phyloP scores from a whole-genome alignment of 345 rosid species.

The Erodium maritimum region DNA sequence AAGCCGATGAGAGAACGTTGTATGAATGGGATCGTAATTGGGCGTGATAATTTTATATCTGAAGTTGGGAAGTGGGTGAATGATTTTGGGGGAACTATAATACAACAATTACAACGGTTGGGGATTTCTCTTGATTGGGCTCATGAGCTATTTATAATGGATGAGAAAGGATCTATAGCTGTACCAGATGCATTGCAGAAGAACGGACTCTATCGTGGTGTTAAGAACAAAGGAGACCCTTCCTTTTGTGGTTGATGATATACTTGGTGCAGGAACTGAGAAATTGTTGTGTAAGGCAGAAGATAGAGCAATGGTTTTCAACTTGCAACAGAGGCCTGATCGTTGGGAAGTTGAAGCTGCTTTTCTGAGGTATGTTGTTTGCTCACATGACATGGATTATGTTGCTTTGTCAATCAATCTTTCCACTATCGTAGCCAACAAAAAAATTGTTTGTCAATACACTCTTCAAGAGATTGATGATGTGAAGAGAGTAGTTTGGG shows the following conservation, averaged over 20 bases:
- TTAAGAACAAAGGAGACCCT: constrained; percentile 52
- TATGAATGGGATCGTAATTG: too few species aligned
- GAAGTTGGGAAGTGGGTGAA: too few species aligned
- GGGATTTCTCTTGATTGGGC: too few species aligned
- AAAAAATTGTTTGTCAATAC: constrained; percentile 70
- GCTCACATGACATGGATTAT: constrained; percentile 90
- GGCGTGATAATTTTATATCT: too few species aligned
- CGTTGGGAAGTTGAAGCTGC: constrained; percentile 77
- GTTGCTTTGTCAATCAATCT: constrained; percentile 93
- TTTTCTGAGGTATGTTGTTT: constrained; percentile 60
- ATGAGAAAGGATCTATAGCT: too few species aligned
- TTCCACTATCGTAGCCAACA: constrained; percentile 68
- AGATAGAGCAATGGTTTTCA: constrained; percentile 70
- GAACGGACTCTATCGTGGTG: too few species aligned
- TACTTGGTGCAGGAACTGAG: constrained; percentile 88
- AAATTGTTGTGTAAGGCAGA: constrained; percentile 77
- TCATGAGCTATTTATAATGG: too few species aligned
- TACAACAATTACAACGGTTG: too few species aligned
- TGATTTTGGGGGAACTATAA: too few species aligned
- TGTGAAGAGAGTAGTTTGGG: constrained; percentile 94
- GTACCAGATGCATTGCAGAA: too few species aligned
- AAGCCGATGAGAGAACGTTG: too few species aligned
- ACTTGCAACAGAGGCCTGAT: constrained; percentile 77
- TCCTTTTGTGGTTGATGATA: constrained; percentile 65
- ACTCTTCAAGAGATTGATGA: constrained; percentile 86